A percentile compares a stretch with the other conserved stretches of the same genome.
These are phyloP conservation scores for Panicum hallii DNA, from an alignment of 202 grass and related monocot species.

Conservation along the genomic window DNA sequence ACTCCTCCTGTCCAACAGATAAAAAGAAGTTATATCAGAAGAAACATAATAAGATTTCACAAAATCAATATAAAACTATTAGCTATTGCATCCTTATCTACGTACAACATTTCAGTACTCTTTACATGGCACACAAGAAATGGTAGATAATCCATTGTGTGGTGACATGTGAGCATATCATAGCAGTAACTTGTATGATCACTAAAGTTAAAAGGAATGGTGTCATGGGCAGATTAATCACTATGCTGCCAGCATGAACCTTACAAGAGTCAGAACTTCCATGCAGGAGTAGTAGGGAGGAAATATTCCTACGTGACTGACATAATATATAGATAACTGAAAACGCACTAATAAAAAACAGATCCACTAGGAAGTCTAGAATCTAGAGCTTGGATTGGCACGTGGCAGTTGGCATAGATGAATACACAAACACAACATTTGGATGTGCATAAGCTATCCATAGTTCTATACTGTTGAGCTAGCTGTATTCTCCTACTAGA, in stretches of 20 bases:
- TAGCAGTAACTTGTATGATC: not conserved
- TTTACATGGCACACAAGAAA: not conserved
- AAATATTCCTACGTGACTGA: not conserved
- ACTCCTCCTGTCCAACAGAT: slow-evolving; percentile 55
- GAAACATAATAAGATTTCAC: slow-evolving; percentile 8
- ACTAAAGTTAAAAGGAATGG: not conserved
- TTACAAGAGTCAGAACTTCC: slow-evolving; percentile 11
- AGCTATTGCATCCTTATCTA: slow-evolving; percentile 11
- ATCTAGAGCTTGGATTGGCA: not conserved
- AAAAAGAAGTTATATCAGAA: slow-evolving; percentile 35
- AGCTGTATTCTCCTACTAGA: not conserved
- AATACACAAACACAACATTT: not conserved
- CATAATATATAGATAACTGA: not conserved
- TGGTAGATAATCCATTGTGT: not conserved
- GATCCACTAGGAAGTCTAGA: not conserved
- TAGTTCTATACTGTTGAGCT: not conserved
- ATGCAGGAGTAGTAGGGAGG: not conserved
- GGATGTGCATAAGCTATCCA: not conserved
- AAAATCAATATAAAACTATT: not conserved
- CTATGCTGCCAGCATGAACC: not conserved
- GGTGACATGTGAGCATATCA: not conserved
- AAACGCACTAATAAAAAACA: not conserved
- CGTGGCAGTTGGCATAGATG: not conserved
- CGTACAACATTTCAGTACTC: not conserved
- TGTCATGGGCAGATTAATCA: not conserved